Conservation (phyloP, 306 rosid species). For the Sphenostylis stenocarpa region DNA sequence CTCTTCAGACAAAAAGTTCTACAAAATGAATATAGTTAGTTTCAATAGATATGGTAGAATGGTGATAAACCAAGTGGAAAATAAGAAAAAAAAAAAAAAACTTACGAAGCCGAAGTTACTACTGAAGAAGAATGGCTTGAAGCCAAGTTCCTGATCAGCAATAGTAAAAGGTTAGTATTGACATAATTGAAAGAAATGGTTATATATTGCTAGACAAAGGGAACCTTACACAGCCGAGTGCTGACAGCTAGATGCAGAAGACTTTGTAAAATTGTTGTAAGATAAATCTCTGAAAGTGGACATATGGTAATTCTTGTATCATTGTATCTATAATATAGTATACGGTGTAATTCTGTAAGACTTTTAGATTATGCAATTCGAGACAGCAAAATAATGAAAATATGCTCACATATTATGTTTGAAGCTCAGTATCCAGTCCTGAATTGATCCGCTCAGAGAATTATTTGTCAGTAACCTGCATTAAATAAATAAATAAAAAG, state of each 20-base stretch:
- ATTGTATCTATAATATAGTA: neutral
- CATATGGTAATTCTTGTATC: neutral
- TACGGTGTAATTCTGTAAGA: neutral
- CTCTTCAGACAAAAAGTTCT: slow-evolving; percentile 68
- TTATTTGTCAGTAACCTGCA: slow-evolving; percentile 78
- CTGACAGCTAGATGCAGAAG: slow-evolving; percentile 39
- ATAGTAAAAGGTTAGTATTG: slow-evolving; percentile 2
- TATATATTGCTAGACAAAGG: neutral
- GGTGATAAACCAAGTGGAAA: slow-evolving; percentile 10
- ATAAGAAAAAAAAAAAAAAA: slow-evolving; percentile 21
- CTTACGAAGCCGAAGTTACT: slow-evolving; percentile 46
- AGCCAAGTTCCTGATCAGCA: slow-evolving; percentile 59
- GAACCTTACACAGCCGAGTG: slow-evolving; percentile 47
- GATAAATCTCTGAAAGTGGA: slow-evolving; percentile 70
- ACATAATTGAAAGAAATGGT: neutral
- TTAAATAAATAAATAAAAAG: neutral
- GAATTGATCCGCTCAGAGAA: slow-evolving; percentile 62
- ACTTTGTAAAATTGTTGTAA: slow-evolving; percentile 69
- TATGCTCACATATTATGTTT: slow-evolving; percentile 47
- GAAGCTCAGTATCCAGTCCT: slow-evolving; percentile 49
- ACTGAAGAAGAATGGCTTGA: slow-evolving; percentile 54
- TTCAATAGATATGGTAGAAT: neutral
- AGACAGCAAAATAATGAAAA: neutral
- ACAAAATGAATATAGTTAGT: slow-evolving; percentile 29
- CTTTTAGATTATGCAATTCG: neutral